Conservation (phyloP, 805 yeast species). For the Cyberlindnera subsufficiens region DNA sequence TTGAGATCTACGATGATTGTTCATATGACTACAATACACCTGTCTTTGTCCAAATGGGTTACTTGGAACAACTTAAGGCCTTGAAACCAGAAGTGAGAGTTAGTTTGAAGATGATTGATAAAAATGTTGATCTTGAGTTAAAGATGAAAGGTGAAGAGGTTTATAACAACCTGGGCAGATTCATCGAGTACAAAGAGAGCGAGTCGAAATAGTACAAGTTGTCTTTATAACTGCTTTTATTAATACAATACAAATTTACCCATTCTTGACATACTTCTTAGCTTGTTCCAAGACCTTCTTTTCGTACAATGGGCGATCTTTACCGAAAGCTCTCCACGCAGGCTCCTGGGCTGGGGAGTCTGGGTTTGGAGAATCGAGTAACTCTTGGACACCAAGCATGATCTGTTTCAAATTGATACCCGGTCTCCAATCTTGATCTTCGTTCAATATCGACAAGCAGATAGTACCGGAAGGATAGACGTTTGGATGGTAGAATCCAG, state of each 20-base stretch:
- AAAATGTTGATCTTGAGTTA: constrained; percentile 48
- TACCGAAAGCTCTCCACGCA: constrained; percentile 83
- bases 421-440: constrained; percentile 97
- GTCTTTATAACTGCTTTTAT: not conserved
- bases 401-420: constrained; percentile 89
- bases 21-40: constrained; percentile 59
- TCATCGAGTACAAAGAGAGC: constrained; percentile 62
- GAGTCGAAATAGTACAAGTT: not conserved
- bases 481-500: constrained; percentile 92
- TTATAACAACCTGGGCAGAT: constrained; percentile 59
- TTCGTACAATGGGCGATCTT: constrained; percentile 64
- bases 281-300: constrained; percentile 80
- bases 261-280: constrained; percentile 46
- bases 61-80: constrained; percentile 35
- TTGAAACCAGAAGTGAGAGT: constrained; percentile 44
- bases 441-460: constrained; percentile 88
- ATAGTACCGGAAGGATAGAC: constrained; percentile 97
- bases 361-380: constrained; percentile 86
- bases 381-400: constrained; percentile 86
- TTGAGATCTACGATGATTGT: constrained; percentile 77
- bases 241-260: not conserved
- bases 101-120: constrained; percentile 59
- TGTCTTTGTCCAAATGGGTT: constrained; percentile 53
- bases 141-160: constrained; percentile 65
- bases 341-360: constrained; percentile 97